Percentiles rank a stretch among this genome's conserved stretches.
Conservation (phyloP, 768 basidiomycete species). For the Mycena polygramma region DNA sequence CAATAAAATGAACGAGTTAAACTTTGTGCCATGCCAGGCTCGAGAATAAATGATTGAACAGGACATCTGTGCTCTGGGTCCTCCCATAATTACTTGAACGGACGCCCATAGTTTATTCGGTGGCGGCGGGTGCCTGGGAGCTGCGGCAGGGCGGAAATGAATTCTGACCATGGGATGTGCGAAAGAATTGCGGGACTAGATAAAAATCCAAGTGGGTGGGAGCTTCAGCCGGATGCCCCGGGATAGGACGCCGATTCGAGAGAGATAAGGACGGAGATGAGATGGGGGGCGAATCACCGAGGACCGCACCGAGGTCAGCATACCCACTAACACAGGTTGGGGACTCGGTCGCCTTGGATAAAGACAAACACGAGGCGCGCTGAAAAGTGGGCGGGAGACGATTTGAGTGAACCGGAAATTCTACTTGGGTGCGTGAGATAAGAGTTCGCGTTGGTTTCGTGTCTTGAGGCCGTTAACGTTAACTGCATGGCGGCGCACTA, state of each 20-base stretch:
- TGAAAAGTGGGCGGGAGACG: too few relatives aligned
- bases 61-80: not conserved
- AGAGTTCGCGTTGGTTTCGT: too few relatives aligned
- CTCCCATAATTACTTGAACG: not conserved
- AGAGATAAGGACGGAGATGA: not conserved
- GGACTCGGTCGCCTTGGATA: slow-evolving; percentile 5
- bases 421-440: too few relatives aligned
- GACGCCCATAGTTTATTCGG: not conserved
- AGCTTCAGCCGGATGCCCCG: not conserved
- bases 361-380: not conserved
- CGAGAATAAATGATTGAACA: not conserved
- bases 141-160: not conserved
- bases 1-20: slow-evolving; percentile 11
- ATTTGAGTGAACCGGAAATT: too few relatives aligned
- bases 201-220: not conserved
- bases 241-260: not conserved
- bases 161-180: not conserved
- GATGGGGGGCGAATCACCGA: not conserved
- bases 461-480: too few relatives aligned
- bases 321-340: not conserved
- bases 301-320: not conserved
- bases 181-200: not conserved
- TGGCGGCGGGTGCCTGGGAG: not conserved
- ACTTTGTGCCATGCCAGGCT: not conserved
- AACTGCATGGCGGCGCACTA: too few relatives aligned